phyloP scores from a whole-genome alignment of 768 basidiomycete species.

The Lentinus tigrinus region DNA sequence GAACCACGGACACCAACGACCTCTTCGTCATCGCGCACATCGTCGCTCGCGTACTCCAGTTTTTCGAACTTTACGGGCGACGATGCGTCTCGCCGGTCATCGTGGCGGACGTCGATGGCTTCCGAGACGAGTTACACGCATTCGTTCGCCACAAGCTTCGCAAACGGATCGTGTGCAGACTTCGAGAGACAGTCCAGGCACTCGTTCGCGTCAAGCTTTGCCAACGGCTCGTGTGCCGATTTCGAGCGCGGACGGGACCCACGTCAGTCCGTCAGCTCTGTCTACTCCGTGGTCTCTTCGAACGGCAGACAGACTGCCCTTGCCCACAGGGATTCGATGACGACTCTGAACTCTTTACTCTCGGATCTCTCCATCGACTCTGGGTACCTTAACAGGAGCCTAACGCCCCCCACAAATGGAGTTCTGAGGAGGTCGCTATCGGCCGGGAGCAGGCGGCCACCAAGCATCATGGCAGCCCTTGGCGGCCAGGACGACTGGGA shows the following conservation, averaged over 20 bases:
- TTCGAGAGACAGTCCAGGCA: conserved; percentile 9
- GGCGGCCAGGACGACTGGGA: conserved; percentile 27
- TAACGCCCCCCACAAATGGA: conserved; percentile 15
- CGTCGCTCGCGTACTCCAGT: conserved; percentile 22
- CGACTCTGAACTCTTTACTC: conserved; percentile 30
- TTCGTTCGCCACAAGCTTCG: conserved; percentile 12
- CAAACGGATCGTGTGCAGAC: conserved; percentile 16
- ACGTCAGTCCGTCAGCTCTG: conserved; percentile 2
- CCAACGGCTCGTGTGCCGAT: background rate
- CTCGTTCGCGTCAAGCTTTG: background rate
- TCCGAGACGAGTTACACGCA: conserved; percentile 15
- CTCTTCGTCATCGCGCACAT: conserved; percentile 6
- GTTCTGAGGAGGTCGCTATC: conserved; percentile 22
- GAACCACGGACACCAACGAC: conserved; percentile 1
- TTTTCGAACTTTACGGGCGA: conserved; percentile 24
- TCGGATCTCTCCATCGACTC: conserved; percentile 31
- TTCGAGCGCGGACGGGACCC: background rate
- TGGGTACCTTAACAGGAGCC: conserved; percentile 22
- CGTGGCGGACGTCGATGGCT: conserved; percentile 23
- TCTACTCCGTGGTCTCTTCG: conserved; percentile 2
- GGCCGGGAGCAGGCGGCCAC: conserved; percentile 14
- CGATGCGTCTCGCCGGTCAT: conserved; percentile 19
- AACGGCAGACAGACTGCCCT: conserved; percentile 9
- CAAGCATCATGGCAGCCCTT: conserved; percentile 14
- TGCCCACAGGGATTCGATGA: conserved; percentile 24